Base-by-base conservation (phyloP, 2,329 filamentous ascomycete genomes). In the Knufia fluminis region DNA sequence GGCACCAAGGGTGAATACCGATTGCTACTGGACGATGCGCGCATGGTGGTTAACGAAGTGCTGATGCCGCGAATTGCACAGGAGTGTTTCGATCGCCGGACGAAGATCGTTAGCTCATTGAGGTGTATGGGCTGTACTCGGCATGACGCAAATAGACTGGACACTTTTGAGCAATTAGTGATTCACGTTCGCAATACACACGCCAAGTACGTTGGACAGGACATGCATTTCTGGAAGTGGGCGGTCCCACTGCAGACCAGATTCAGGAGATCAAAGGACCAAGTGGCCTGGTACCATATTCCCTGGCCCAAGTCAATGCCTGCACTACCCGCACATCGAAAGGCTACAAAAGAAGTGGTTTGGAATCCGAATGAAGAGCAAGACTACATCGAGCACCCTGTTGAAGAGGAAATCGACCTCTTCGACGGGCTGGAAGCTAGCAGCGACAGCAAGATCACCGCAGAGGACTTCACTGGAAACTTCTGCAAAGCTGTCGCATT, bases 221-320 rank as follows among this genome's bases (percentile, higher is more conserved):
- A 59, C 36, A 46, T 57, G 4, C 48, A 56, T 22, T 62, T 62
- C 46, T 59, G 57, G 49, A 53, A 44, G 20, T 55, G 57, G 47
- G 56, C 56, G 2, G 46, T 50, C 1, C 52, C 54, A 14, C 12
- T 39, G 3, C 45, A 40, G 45, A 20, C 33, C 22, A 6, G 24
- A 6, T 23, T 17, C 12, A 14, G 36, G 16, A 39, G 38, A 43
- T 52, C 22, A 16, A 38, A 23, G 8, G 26, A 45, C 20, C 22
- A 12, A 23, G 38, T 49, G 23, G 59, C 58, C 12, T 65, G 61
- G 61, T 60, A 56, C 47, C 57, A 52, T 2, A 52, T 62, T 14
- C 51, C 56, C 14, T 66, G 64, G 64, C 59, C 64, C 12, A 48
- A 51, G 26, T 63, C 60, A 44, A 50, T 66, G 4, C 64, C 64